Base-by-base conservation (phyloP, 345 rosid genomes). In the Nasturtium officinale region DNA sequence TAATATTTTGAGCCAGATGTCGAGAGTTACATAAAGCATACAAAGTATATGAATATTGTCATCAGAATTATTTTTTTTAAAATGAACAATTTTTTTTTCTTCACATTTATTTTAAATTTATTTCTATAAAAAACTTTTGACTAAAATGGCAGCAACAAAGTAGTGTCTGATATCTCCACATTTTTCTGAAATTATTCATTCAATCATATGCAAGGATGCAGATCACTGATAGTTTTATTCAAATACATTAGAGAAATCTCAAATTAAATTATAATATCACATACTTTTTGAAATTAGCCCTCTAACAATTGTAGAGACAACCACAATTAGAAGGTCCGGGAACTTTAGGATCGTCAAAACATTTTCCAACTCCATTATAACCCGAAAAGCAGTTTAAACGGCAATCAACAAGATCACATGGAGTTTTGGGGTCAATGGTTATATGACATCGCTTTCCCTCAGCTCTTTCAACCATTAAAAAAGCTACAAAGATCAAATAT, bases 311-410 rank as follows among this genome's bases (percentile, higher is more conserved):
- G 23, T 75, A 68, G 6, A 0, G 3, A 32, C 74, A 75, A 16
- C 7, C 42, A 53, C 79, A 75, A 7, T 68, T 75, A 11, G 15
- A 1, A 42, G 17, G 61, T 16, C 79, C 79, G 1, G 50, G 10
- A 68, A 75, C 74, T 5, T 61, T 54, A 52, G 50, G 73, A 61
- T 75, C 74, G 32, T 75, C 79, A 6, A 67, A 5, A 61, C 79
- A 68, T 23, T 68, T 33, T 29, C 69, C 78, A 51, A 75, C 73
- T 25, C 69, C 78, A 30, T 75, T 75, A 3, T 38, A 61, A 3
- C 29, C 50, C 0, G 50, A 0, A 29, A 1, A 61, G 23, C 79
- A 75, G 10, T 12, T 54, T 43, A 20, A 9, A 51, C 55, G 40
- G 5, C 79, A 75, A 32, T 35, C 1, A 12, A 11, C 9, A 3